These are phyloP conservation scores for Litchi chinensis DNA, from an alignment of 345 rosid species.

Conservation along the genomic window DNA sequence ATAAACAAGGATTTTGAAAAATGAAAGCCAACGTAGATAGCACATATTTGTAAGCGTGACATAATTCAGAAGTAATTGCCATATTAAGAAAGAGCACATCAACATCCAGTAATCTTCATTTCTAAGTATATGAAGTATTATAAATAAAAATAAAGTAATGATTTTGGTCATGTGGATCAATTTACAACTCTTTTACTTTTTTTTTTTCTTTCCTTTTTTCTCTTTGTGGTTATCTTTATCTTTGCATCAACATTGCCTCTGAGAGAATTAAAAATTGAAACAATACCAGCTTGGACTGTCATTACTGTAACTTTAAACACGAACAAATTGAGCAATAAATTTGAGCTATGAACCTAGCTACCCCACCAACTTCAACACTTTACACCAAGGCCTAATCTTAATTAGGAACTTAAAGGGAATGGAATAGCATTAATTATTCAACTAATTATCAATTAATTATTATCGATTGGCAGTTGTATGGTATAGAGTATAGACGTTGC, in stretches of 20 bases:
- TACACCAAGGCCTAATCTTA: conserved; percentile 12
- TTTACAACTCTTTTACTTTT: not conserved
- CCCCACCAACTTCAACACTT: not conserved
- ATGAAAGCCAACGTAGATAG: too few species aligned
- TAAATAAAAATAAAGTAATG: not conserved
- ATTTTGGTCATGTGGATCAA: not conserved
- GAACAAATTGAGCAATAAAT: conserved; percentile 4
- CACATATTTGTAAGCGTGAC: not conserved
- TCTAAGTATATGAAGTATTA: too few species aligned
- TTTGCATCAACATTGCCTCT: not conserved
- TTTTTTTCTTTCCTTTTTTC: not conserved
- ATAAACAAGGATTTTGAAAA: too few species aligned
- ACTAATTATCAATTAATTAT: not conserved
- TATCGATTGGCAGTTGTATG: not conserved
- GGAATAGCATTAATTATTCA: not conserved
- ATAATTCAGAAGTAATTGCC: not conserved
- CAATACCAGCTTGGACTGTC: not conserved
- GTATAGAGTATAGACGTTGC: not conserved
- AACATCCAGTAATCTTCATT: not conserved
- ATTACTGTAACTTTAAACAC: conserved; percentile 1
- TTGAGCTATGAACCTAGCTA: not conserved
- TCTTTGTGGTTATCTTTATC: not conserved
- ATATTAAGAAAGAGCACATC: not conserved
- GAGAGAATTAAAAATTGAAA: not conserved
- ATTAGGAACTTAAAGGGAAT: not conserved